Evolutionary conservation across 768 basidiomycete species (phyloP).

Genomic region (Asterophora lycoperdoides): DNA sequence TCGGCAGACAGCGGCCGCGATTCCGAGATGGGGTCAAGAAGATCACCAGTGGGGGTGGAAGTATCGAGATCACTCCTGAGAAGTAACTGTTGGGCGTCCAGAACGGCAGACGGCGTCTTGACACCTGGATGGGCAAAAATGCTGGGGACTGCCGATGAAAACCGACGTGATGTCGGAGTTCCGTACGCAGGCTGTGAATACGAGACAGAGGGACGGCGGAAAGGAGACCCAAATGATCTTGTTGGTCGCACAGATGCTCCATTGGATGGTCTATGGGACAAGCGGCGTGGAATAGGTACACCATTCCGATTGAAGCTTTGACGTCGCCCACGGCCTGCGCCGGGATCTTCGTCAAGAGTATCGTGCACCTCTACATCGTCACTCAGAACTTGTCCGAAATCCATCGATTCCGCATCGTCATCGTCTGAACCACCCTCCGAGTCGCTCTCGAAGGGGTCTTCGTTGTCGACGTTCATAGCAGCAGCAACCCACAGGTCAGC

Average conservation of each 20-base stretch:
- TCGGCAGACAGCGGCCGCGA: conserved; percentile 26
- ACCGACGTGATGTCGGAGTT: conserved; percentile 45
- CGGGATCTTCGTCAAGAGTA: conserved; percentile 16
- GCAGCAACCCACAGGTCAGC: conserved; percentile 97
- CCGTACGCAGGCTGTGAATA: conserved; percentile 32
- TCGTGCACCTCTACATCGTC: conserved; percentile 29
- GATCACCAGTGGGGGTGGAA: conserved; percentile 24
- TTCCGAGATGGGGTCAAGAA: conserved; percentile 52
- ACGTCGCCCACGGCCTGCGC: conserved; percentile 18
- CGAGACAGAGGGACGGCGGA: conserved; percentile 30
- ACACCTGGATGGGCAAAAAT: conserved; percentile 87
- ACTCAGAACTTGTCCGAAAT: conserved; percentile 25
- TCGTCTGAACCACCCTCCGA: conserved; percentile 37
- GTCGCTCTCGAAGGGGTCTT: conserved; percentile 70
- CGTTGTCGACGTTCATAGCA: conserved; percentile 92
- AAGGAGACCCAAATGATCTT: conserved; percentile 22
- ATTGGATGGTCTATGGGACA: conserved; percentile 29
- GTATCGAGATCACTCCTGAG: conserved; percentile 36
- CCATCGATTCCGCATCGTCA: conserved; percentile 20
- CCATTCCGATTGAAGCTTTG: conserved; percentile 15
- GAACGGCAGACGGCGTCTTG: conserved; percentile 67
- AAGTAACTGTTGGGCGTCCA: conserved; percentile 67
- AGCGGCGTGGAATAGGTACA: conserved; percentile 22
- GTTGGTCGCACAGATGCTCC: conserved; percentile 24
- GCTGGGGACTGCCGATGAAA: conserved; percentile 56